Evolutionary conservation across 116 monocot species (phyloP), one percentile per base, ranked within the genome.

Genomic region (Papilionanthe hybrid): DNA sequence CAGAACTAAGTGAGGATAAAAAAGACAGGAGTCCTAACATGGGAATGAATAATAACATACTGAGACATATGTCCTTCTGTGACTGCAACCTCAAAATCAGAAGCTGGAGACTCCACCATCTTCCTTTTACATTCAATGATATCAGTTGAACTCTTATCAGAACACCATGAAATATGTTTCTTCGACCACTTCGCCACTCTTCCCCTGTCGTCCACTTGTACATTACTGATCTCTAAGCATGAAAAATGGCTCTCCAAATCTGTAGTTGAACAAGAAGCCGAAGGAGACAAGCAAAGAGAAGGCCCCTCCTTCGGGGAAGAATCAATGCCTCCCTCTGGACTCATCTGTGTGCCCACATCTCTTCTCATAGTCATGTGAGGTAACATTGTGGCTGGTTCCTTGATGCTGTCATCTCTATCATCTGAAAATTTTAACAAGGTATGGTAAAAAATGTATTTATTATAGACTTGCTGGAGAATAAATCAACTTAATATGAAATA

Each of bases 281-380:
- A 74, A 42, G 75, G 78, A 67, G 83, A 82, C 76, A 77, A 80
- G 17, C 90, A 86, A 4, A 76, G 73, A 20, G 83, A 85, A 48
- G 72, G 77, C 29, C 85, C 77, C 28, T 75, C 77, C 75, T 78
- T 84, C 1, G 91, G 86, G 29, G 93, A 95, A 81, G 91, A 87
- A 1, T 84, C 76, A 25, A 72, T 58, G 68, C 91, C 93, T 72
- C 80, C 83, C 55, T 87, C 84, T 25, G 96, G 84, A 55, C 93
- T 93, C 90, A 93, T 96, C 75, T 96, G 90, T 76, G 96, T 93
- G 30, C 84, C 84, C 72, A 92, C 79, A 53, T 96, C 93, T 77
- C 85, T 96, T 77, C 79, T 91, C 60, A 84, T 29, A 48, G 81
- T 80, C 42, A 75, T 74, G 67, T 90, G 85, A 53, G 91, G 88